A percentile compares a stretch with the other conserved stretches of the same genome.
phyloP scores from a whole-genome alignment of 2,329 filamentous ascomycete genomes.

The Seiridium unicorne region DNA sequence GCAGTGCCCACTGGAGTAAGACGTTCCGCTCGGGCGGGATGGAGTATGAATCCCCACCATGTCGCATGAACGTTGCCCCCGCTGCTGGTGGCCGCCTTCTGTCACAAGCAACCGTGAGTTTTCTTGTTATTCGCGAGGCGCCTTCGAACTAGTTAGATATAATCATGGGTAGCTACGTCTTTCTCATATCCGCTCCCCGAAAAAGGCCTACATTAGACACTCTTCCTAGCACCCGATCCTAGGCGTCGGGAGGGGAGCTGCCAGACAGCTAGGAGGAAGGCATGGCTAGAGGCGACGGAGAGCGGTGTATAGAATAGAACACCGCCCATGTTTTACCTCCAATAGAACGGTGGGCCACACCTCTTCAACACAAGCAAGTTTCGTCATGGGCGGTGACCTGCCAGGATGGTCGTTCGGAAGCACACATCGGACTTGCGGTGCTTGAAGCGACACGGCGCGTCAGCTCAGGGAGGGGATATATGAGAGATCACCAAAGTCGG shows the following conservation, averaged over 20 bases:
- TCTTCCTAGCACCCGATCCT: too few species aligned
- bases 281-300: too few species aligned
- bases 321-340: neutral
- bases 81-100: too few species aligned
- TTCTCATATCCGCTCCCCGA: too few species aligned
- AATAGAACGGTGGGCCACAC: neutral
- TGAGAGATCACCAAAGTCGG: neutral
- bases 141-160: too few species aligned
- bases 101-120: too few species aligned
- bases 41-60: neutral
- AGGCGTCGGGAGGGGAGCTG: neutral
- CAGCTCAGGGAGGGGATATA: neutral
- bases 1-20: neutral
- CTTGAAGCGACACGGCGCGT: constrained; percentile 3
- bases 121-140: too few species aligned
- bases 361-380: neutral
- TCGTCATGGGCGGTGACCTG: neutral
- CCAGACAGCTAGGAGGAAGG: neutral
- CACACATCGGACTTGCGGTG: neutral
- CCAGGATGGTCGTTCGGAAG: neutral
- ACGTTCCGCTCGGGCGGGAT: neutral
- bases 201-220: too few species aligned
- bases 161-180: too few species aligned
- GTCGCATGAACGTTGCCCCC: neutral
- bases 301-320: neutral